These are phyloP conservation scores for Eucalyptus sp. DNA, from an alignment of 345 rosid species.

Conservation along the genomic window DNA sequence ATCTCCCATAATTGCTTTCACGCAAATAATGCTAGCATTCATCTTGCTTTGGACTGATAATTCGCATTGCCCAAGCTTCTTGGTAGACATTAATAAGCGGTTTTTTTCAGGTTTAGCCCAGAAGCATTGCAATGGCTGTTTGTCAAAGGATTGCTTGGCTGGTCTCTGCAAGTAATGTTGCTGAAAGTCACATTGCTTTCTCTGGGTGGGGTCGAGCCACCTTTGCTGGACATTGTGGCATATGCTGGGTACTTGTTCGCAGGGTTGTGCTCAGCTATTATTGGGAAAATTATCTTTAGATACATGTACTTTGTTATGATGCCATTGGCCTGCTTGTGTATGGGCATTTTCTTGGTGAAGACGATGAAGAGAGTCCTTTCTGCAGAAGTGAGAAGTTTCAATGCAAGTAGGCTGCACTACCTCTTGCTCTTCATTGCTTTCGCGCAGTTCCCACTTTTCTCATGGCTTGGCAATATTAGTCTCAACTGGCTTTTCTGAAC, in stretches of 20 bases:
- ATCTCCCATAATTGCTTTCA: not conserved
- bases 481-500: conserved; percentile 63
- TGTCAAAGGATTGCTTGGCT: conserved; percentile 82
- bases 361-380: conserved; percentile 92
- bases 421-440: conserved; percentile 76
- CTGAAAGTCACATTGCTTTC: conserved; percentile 75
- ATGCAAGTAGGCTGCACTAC: conserved; percentile 84
- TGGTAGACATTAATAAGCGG: not conserved
- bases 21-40: not conserved
- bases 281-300: conserved; percentile 58
- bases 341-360: conserved; percentile 87
- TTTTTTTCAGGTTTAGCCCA: conserved; percentile 66
- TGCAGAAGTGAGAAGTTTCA: conserved; percentile 74
- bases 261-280: conserved; percentile 56
- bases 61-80: not conserved
- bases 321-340: conserved; percentile 79
- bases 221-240: conserved; percentile 77
- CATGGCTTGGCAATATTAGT: conserved; percentile 89
- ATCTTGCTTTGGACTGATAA: not conserved
- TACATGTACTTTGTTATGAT: conserved; percentile 69
- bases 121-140: conserved; percentile 88
- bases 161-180: conserved; percentile 76
- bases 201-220: conserved; percentile 84
- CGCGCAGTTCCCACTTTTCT: conserved; percentile 78
- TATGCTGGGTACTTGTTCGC: conserved; percentile 86